Evolutionary conservation across 192 early-diverging fungal genomes (phyloP).

Genomic region (Jimgerdemannia lactiflua): DNA sequence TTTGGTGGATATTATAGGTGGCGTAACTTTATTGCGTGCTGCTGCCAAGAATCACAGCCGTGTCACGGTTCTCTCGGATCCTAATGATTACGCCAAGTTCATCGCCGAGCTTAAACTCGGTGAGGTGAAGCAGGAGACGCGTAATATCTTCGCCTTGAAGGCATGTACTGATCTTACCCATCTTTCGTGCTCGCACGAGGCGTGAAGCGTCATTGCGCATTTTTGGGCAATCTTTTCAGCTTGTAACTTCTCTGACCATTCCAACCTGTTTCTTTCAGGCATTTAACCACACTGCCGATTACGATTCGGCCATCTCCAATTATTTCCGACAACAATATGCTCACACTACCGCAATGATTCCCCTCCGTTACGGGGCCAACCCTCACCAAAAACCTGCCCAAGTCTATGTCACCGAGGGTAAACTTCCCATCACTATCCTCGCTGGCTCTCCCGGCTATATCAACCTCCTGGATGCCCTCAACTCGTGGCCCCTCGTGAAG

Average conservation of each 20-base stretch:
- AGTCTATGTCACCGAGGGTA: constrained; percentile 77
- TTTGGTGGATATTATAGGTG: constrained; percentile 48
- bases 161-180: constrained; percentile 7
- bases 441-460: constrained; percentile 97
- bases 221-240: no score
- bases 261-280: constrained; percentile 47
- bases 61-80: constrained; percentile 91
- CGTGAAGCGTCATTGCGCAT: no score
- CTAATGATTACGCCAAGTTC: constrained; percentile 83
- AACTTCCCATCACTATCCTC: constrained; percentile 86
- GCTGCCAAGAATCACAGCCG: constrained; percentile 99
- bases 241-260: neutral
- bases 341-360: constrained; percentile 67
- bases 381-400: constrained; percentile 98
- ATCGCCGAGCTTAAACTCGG: constrained; percentile 70
- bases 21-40: constrained; percentile 95
- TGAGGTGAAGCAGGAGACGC: constrained; percentile 64
- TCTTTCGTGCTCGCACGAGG: neutral
- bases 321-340: constrained; percentile 96
- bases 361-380: constrained; percentile 96
- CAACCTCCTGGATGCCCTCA: constrained; percentile 96
- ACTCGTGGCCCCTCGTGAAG: constrained; percentile 97
- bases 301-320: constrained; percentile 91
- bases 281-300: constrained; percentile 94
- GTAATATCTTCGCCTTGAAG: constrained; percentile 85